Conservation (phyloP, 202 grass and related monocot genomes). For the Zoysia matrella region DNA sequence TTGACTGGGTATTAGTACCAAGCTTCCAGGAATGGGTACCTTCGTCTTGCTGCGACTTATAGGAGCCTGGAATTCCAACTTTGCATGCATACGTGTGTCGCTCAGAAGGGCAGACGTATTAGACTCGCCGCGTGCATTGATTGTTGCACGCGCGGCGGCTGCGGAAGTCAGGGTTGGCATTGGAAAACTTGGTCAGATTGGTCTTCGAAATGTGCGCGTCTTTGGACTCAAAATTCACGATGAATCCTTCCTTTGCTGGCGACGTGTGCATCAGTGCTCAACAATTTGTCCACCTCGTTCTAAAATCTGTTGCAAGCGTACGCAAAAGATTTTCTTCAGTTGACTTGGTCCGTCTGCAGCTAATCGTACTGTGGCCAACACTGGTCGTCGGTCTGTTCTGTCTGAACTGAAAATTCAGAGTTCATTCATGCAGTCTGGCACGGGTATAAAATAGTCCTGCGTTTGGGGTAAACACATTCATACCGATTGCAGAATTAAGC, state of each 20-base stretch:
- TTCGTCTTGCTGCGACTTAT: slow-evolving; percentile 1
- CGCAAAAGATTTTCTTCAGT: background rate
- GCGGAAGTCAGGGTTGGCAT: background rate
- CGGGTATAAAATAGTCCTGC: slow-evolving; percentile 13
- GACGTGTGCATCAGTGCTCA: background rate
- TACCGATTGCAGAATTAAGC: background rate
- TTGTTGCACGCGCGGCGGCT: background rate
- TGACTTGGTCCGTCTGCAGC: background rate
- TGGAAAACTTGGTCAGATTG: slow-evolving; percentile 16
- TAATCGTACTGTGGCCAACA: background rate
- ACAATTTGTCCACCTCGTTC: background rate
- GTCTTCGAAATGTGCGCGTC: background rate
- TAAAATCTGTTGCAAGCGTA: slow-evolving; percentile 8
- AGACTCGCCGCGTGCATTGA: slow-evolving; percentile 1
- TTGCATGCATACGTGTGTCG: background rate
- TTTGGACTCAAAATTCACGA: background rate
- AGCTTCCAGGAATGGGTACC: background rate
- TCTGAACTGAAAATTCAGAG: slow-evolving; percentile 3
- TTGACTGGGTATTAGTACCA: background rate
- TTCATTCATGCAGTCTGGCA: background rate
- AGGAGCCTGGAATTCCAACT: background rate
- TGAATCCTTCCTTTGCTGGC: slow-evolving; percentile 1
- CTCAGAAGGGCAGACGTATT: background rate
- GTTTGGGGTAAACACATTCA: slow-evolving; percentile 13
- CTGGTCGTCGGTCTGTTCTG: background rate